Base-by-base conservation (phyloP, 768 basidiomycete genomes). In the Suillus placidus region DNA sequence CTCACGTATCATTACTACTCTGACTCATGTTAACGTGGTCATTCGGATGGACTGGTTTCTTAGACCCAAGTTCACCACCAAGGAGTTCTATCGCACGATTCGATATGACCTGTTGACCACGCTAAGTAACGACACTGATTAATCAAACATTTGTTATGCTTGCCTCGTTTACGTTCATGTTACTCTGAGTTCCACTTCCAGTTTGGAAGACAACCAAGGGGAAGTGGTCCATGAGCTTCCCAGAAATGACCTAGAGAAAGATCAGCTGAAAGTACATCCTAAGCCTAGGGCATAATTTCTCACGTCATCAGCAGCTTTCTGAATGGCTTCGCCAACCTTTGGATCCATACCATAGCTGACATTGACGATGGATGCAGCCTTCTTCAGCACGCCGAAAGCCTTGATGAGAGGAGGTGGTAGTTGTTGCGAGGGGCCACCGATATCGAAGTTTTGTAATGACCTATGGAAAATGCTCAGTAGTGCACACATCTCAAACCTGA, bases 11-110 rank as follows among this genome's bases (percentile, higher is more conserved):
- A 74, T 99, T 99, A 74, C 94, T 96, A 69, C 94, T 97, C 79
- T 99, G 97, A 77, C 94, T 95, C 92, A 92, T 97, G 83, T 99
- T 99, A 72, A 98, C 96, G 79, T 99, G 97, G 75, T 99, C 97
- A 78, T 99, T 99, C 43, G 97, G 97, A 77, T 99, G 97, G 2
- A 99, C 96, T 10, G 97, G 97, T 72, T 84, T 94, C 84, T 99
- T 99, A 55, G 93, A 94, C 40, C 97, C 97, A 64, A 98, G 83
- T 80, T 95, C 85, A 20, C 97, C 97, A 8, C 97, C 97, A 66
- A 99, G 88, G 67, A 97, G 81, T 81, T 99, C 95, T 73, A 99
- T 99, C 40, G 97, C 97, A 66, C 97, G 90, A 78, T 99, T 99
- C 32, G 96, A 97, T 74, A 99, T 96, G 72, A 98, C 96, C 93